Evolutionary conservation across 2,329 filamentous ascomycete genomes (phyloP).

Genomic region (Aspergillus terreus): DNA sequence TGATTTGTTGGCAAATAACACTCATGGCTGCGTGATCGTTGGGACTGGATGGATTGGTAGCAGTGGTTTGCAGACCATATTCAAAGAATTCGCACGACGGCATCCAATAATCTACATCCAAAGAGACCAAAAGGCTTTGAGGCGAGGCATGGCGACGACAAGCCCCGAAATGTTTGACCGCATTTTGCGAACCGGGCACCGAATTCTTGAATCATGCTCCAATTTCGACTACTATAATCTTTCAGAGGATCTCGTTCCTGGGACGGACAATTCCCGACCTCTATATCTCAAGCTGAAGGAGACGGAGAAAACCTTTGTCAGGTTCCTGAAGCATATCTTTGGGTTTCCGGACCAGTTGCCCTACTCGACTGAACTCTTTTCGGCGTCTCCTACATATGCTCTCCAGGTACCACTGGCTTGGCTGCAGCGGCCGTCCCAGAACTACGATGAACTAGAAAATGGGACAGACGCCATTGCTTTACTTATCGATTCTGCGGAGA

Average conservation of each 20-base stretch:
- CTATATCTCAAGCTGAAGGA: neutral
- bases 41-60: neutral
- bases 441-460: neutral
- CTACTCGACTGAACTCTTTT: neutral
- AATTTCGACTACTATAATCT: slow-evolving; percentile 12
- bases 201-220: slow-evolving; percentile 33
- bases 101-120: slow-evolving; percentile 67
- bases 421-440: neutral
- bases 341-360: neutral
- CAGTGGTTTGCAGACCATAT: slow-evolving; percentile 30
- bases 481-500: neutral
- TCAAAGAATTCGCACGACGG: slow-evolving; percentile 57
- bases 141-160: slow-evolving; percentile 23
- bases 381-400: neutral
- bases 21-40: neutral
- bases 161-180: slow-evolving; percentile 17
- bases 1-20: neutral
- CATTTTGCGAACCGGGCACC: slow-evolving; percentile 13
- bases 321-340: neutral
- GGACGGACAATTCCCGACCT: neutral
- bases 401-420: neutral
- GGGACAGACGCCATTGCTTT: neutral
- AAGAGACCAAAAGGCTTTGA: slow-evolving; percentile 31
- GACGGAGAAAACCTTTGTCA: neutral
- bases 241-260: neutral